phyloP scores from a whole-genome alignment of 2,329 filamentous ascomycete species.

The Furcasterigmium sp. region DNA sequence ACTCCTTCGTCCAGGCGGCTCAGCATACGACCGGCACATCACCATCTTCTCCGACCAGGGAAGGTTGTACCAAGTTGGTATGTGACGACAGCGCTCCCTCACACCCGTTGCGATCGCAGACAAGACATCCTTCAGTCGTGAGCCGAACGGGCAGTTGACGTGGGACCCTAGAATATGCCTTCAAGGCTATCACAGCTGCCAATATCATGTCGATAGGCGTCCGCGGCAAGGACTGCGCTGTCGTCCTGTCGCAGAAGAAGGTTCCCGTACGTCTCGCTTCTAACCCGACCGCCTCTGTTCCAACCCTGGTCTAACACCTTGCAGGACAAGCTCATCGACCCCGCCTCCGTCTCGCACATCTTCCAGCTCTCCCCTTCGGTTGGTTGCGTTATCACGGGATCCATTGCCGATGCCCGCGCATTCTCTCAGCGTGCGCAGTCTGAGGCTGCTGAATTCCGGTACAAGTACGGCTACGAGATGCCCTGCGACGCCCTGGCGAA shows the following conservation, averaged over 20 bases:
- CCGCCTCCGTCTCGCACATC: slow-evolving; percentile 92
- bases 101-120: background rate
- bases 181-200: slow-evolving; percentile 98
- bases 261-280: slow-evolving; percentile 75
- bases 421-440: slow-evolving; percentile 89
- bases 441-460: slow-evolving; percentile 95
- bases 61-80: slow-evolving; percentile 98
- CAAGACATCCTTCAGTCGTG: no score
- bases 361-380: slow-evolving; percentile 95
- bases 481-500: slow-evolving; percentile 95
- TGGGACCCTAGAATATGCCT: slow-evolving; percentile 81
- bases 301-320: background rate
- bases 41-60: slow-evolving; percentile 99
- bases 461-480: slow-evolving; percentile 99
- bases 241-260: slow-evolving; percentile 98
- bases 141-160: slow-evolving; percentile 17
- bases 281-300: no score
- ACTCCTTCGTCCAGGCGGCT: slow-evolving; percentile 52
- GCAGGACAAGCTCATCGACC: slow-evolving; percentile 98
- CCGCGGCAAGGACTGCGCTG: slow-evolving; percentile 92
- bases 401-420: slow-evolving; percentile 93
- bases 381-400: slow-evolving; percentile 97
- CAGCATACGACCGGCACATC: slow-evolving; percentile 97
- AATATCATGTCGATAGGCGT: slow-evolving; percentile 98
- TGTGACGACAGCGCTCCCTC: slow-evolving; percentile 30